Base-by-base conservation (phyloP, 2,329 filamentous ascomycete genomes). In the Penicillium sp. region DNA sequence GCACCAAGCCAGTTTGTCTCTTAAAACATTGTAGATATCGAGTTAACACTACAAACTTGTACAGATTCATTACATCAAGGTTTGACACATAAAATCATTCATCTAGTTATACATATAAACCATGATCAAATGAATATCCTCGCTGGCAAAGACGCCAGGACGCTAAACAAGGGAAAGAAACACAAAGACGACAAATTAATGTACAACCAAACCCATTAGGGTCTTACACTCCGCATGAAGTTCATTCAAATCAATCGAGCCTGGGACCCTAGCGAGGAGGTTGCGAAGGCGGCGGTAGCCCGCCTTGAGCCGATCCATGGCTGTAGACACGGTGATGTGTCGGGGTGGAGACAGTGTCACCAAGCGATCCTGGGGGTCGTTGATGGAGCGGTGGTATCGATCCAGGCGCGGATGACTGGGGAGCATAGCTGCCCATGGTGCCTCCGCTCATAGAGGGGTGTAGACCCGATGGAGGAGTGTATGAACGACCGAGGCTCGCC, bases 261-360 rank as follows among this genome's bases (percentile, higher is more conserved):
- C 52, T n/a, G 13, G 19, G 19, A 40, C 34, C 25, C 36, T 63
- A 65, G 36, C 69, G 70, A 60, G 68, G 65, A 10, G 57, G 64
- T 9, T 67, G 65, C 23, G 69, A 68, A 33, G 67, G 63, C 9
- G 66, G 69, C 10, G 68, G 66, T 43, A 67, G 60, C n/a, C 63
- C 62, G 6, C 70, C 68, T 25, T 66, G 55, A 53, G 65, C 63
- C 3, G 71, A 72, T 10, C 73, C 70, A 53, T 75, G 73, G 41
- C 73, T 75, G 61, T 74, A 75, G 8, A 70, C 73, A 19, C 73
- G 70, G 52, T 75, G 71, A 58, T 75, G 73, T 13, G 63, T 63
- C 8, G 68, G 60, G 11, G 65, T 62, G 21, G 68, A 58, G 1
- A 61, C 50, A 39, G 60, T 43, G 15, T 72, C 70, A 11, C 57